Evolutionary conservation across 768 basidiomycete genomes (phyloP).

Genomic region (Butyriboletus loyo): DNA sequence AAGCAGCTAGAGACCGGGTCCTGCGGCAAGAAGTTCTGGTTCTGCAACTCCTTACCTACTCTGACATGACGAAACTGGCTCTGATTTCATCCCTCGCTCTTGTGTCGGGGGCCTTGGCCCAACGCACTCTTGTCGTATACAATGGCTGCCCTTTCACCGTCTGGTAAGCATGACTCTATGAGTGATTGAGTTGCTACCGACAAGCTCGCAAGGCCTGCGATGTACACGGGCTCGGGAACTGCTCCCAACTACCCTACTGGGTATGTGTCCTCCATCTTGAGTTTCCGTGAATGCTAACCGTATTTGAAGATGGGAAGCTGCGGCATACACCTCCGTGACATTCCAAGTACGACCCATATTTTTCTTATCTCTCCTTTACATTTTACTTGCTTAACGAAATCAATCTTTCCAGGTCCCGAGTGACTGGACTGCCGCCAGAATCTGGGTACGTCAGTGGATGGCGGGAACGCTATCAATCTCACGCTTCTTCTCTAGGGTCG

Average conservation of each 20-base stretch:
- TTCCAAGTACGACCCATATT: constrained; percentile 19
- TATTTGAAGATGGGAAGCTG: constrained; percentile 34
- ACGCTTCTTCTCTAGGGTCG: constrained; percentile 35
- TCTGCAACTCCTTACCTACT: background rate
- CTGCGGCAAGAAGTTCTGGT: background rate
- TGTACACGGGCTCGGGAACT: constrained; percentile 58
- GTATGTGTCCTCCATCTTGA: constrained; percentile 28
- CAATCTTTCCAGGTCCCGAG: constrained; percentile 44
- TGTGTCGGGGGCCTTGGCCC: constrained; percentile 35
- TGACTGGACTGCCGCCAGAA: constrained; percentile 63
- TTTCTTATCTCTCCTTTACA: background rate
- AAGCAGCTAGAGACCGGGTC: background rate
- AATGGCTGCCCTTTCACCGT: constrained; percentile 69
- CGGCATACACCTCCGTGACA: constrained; percentile 22
- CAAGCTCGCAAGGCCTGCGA: constrained; percentile 42
- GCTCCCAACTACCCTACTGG: constrained; percentile 44
- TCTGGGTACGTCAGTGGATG: constrained; percentile 44
- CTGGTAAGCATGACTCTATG: constrained; percentile 42
- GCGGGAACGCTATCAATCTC: background rate
- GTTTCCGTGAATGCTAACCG: background rate
- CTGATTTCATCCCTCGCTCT: constrained; percentile 29
- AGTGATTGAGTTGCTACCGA: background rate
- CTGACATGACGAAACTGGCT: constrained; percentile 21
- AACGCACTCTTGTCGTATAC: constrained; percentile 56
- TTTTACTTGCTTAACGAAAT: background rate